Base-by-base conservation (phyloP, 441 rosid genomes). In the Erodium chrysanthum region DNA sequence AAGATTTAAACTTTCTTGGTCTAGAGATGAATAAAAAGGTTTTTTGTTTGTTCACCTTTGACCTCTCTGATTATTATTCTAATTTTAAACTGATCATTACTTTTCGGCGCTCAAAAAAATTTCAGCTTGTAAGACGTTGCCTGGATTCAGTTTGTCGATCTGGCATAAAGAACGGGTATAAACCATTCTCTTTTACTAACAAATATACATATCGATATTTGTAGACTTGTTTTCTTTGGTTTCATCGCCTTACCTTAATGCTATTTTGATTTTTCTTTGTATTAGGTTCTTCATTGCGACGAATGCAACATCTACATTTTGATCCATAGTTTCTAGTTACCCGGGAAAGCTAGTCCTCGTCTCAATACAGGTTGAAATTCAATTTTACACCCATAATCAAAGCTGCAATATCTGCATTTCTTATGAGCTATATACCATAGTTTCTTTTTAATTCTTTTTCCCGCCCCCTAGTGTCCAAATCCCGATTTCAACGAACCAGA, bases 1-100 rank as follows among this genome's bases (percentile, higher is more conserved):
- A 72, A 66, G 86, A 81, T 74, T 73, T 84, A 17, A 88, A 88
- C 75, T 86, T 85, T 82, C 95, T 88, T 59, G 95, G 92, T 70
- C 61, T 86, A 29, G 91, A 88, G 83, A 83, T 81, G 14, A 86
- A 88, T 65, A 80, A 71, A 74, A 88, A 84, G 91, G 95, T 86
- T 33, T 64, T 31, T 5, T 31, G 4, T 68, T 1, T 66, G 31
- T 56, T 69, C 72, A 64, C 63, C 42, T 46, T 21, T 65, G 50
- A 12, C 50, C 70, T 74, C 62, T 58, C 33, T 72, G 9, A 46
- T 66, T 31, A 11, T 7, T 37, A 37, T 37, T 9, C 8, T 37
- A 37, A 37, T 40, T 68, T 62, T 50, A 58, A 56, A 65, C 68
- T 71, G 63, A 59, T 73, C 37, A 58, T 40, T 61, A 56, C 40